phyloP scores from a whole-genome alignment of 2,329 filamentous ascomycete species.

The Clonostachys chloroleuca region DNA sequence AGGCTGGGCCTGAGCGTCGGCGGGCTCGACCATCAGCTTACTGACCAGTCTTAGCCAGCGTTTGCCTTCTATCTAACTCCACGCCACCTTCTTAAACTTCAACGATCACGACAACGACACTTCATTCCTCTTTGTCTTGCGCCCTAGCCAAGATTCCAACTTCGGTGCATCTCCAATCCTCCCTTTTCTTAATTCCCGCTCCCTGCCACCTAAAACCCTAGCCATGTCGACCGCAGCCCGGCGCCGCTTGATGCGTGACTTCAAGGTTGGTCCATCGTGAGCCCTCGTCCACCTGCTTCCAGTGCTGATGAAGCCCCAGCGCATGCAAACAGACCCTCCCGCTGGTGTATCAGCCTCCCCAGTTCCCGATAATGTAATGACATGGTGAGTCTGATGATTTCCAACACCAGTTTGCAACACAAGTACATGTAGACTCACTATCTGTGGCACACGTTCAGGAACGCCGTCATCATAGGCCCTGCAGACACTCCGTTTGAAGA shows the following conservation, averaged over 20 bases:
- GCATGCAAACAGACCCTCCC: constrained; percentile 98
- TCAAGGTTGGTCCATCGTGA: constrained; percentile 67
- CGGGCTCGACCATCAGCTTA: no score
- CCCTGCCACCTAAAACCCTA: constrained; percentile 7
- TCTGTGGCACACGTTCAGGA: constrained; percentile 52
- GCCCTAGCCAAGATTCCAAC: background rate
- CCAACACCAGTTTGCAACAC: background rate
- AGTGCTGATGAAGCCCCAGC: constrained; percentile 44
- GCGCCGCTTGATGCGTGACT: constrained; percentile 96
- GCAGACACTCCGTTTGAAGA: constrained; percentile 98
- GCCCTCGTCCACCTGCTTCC: background rate
- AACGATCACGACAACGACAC: background rate
- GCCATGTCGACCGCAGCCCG: constrained; percentile 84
- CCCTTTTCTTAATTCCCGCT: constrained; percentile 2
- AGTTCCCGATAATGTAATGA: constrained; percentile 96
- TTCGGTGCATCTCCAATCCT: background rate
- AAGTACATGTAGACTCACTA: background rate
- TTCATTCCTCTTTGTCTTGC: background rate
- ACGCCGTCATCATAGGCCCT: constrained; percentile 95
- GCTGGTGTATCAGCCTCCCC: constrained; percentile 95
- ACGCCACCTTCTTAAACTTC: background rate
- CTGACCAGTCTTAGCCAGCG: background rate
- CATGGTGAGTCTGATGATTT: constrained; percentile 53
- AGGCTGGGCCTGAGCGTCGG: no score
- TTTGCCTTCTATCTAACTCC: background rate